phyloP scores from a whole-genome alignment of 306 rosid genomes.

The Arachis stenosperma region DNA sequence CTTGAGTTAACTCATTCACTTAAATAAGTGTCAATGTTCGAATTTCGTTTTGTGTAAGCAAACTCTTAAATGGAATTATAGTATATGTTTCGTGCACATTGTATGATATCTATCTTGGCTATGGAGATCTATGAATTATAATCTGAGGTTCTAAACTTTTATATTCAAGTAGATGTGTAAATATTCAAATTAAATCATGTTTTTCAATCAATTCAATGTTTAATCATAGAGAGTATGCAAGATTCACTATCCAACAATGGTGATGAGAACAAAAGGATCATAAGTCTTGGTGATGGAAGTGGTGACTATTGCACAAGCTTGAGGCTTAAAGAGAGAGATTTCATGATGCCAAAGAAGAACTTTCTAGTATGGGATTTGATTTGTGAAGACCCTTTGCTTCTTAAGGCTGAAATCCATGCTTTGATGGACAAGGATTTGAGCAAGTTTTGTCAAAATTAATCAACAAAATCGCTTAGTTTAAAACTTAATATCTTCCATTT shows the following conservation, averaged over 20 bases:
- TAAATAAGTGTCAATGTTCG: too few species aligned
- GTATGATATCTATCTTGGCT: too few species aligned
- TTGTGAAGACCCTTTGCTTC: conserved; percentile 44
- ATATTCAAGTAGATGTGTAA: too few species aligned
- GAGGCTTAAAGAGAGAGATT: conserved; percentile 48
- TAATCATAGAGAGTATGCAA: conserved; percentile 52
- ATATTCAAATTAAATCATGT: too few species aligned
- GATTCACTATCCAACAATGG: conserved; percentile 7
- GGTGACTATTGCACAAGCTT: conserved; percentile 71
- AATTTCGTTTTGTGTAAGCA: too few species aligned
- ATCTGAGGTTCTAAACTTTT: too few species aligned
- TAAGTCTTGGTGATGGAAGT: conserved; percentile 65
- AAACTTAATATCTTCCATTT: too few species aligned
- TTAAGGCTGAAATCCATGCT: conserved; percentile 57
- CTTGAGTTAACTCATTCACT: too few species aligned
- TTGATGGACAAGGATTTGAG: conserved; percentile 51
- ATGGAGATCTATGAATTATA: too few species aligned
- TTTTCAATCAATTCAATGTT: too few species aligned
- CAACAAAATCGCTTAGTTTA: conserved; percentile 29
- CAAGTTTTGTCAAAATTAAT: conserved; percentile 42
- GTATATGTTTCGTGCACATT: too few species aligned
- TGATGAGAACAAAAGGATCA: conserved; percentile 48
- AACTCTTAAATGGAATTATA: too few species aligned
- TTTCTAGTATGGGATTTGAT: conserved; percentile 66
- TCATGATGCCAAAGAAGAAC: conserved; percentile 71